Conservation (phyloP, 2,329 filamentous ascomycete species). For the Claviceps spartinae region DNA sequence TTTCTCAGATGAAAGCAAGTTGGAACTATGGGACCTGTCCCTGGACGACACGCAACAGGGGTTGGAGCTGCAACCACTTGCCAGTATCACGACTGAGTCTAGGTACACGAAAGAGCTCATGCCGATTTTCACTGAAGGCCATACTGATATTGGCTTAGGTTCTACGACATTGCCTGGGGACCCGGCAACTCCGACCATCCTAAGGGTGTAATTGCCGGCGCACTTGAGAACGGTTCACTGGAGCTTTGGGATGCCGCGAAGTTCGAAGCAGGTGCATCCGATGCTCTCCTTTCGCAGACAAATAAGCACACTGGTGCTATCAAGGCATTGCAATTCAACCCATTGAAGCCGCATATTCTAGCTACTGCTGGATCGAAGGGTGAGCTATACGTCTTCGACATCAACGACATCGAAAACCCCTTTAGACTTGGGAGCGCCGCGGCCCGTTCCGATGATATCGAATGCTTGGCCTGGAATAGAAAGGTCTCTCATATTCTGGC, state of each 20-base stretch:
- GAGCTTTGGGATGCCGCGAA: slow-evolving; percentile 84
- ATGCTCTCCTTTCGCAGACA: slow-evolving; percentile 75
- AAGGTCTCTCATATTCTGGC: slow-evolving; percentile 94
- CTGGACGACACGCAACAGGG: slow-evolving; percentile 64
- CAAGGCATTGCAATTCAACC: slow-evolving; percentile 95
- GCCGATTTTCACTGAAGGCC: not conserved
- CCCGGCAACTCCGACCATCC: slow-evolving; percentile 65
- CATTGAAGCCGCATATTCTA: slow-evolving; percentile 76
- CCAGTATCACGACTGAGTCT: slow-evolving; percentile 74
- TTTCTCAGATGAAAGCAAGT: slow-evolving; percentile 92
- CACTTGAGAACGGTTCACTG: slow-evolving; percentile 84
- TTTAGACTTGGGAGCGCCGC: slow-evolving; percentile 80
- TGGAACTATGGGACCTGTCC: slow-evolving; percentile 91
- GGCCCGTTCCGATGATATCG: slow-evolving; percentile 85
- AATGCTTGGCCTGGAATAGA: slow-evolving; percentile 96
- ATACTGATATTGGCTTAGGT: slow-evolving; percentile 39
- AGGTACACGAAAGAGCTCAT: slow-evolving; percentile 42
- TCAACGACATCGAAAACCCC: slow-evolving; percentile 78
- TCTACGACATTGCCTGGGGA: slow-evolving; percentile 95
- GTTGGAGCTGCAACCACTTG: slow-evolving; percentile 73
- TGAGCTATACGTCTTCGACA: slow-evolving; percentile 89
- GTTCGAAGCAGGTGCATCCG: slow-evolving; percentile 42
- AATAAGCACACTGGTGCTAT: slow-evolving; percentile 85
- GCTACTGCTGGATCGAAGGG: slow-evolving; percentile 90
- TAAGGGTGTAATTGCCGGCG: slow-evolving; percentile 84